These are phyloP conservation scores for Tetragonia tetragonoides DNA, from an alignment of 148 eudicot genomes.

Conservation along the genomic window DNA sequence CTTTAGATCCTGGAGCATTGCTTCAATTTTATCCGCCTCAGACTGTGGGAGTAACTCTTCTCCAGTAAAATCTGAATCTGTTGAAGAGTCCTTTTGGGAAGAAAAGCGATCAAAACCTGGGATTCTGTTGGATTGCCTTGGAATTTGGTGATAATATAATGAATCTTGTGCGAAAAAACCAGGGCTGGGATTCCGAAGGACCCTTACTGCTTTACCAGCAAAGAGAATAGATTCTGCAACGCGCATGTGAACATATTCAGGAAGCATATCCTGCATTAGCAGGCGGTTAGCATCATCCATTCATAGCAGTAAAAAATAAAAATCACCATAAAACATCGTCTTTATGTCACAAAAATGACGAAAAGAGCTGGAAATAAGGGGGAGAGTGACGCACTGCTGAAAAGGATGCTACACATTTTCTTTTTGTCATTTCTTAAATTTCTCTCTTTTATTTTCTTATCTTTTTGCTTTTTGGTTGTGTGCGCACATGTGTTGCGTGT, in stretches of 20 bases:
- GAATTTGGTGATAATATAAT: conserved; percentile 52
- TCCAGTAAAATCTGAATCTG: conserved; percentile 44
- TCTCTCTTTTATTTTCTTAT: too few relatives aligned
- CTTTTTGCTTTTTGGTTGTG: too few relatives aligned
- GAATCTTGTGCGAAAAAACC: conserved; percentile 56
- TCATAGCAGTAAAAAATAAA: background rate
- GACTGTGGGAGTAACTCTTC: conserved; percentile 87
- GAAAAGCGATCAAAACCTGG: conserved; percentile 46
- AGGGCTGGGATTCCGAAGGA: conserved; percentile 90
- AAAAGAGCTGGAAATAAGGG: background rate
- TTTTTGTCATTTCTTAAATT: background rate
- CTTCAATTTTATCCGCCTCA: conserved; percentile 91
- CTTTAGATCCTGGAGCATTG: conserved; percentile 81
- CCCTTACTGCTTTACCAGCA: conserved; percentile 96
- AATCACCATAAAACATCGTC: background rate
- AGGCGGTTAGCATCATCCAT: conserved; percentile 6
- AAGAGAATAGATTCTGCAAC: conserved; percentile 91
- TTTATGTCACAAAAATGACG: background rate
- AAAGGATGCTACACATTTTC: conserved; percentile 6
- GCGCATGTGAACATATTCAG: conserved; percentile 81
- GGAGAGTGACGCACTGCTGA: background rate
- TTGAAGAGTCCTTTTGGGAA: conserved; percentile 44
- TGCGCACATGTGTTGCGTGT: too few relatives aligned
- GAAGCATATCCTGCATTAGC: conserved; percentile 87
- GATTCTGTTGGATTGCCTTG: conserved; percentile 55